Percentiles rank a stretch among this genome's conserved stretches.
Evolutionary conservation across 2,329 filamentous ascomycete species (phyloP).

Genomic region (Annulohypoxylon truncatum): DNA sequence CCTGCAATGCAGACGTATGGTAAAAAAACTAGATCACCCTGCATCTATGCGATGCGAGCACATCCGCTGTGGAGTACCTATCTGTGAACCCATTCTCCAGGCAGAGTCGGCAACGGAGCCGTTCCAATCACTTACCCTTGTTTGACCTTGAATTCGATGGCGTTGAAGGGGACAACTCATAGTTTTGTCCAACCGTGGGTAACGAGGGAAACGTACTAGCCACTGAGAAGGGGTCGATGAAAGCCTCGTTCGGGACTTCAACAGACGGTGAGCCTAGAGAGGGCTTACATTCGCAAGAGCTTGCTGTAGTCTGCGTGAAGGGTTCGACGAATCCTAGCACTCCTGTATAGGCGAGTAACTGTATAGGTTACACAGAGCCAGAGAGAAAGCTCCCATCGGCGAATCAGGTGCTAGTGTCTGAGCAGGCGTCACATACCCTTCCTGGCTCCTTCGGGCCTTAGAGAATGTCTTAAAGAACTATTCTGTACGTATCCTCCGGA

Average conservation of each 20-base stretch:
- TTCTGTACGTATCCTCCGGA: slow-evolving; percentile 38
- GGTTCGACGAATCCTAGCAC: slow-evolving; percentile 38
- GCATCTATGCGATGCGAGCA: slow-evolving; percentile 43
- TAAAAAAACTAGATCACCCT: slow-evolving; percentile 41
- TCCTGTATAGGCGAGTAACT: slow-evolving; percentile 30
- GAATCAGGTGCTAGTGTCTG: slow-evolving; percentile 32
- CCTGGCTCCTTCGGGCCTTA: slow-evolving; percentile 5
- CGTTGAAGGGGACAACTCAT: slow-evolving; percentile 41
- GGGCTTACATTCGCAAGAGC: slow-evolving; percentile 33
- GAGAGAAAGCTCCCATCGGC: slow-evolving; percentile 6
- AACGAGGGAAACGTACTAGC: slow-evolving; percentile 25
- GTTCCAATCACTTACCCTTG: slow-evolving; percentile 43
- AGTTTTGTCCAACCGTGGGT: slow-evolving; percentile 39
- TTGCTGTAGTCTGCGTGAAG: background rate
- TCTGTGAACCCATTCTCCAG: slow-evolving; percentile 39
- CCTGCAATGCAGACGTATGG: slow-evolving; percentile 40
- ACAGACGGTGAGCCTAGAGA: slow-evolving; percentile 43
- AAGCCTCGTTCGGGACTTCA: slow-evolving; percentile 33
- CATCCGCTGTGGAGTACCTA: slow-evolving; percentile 42
- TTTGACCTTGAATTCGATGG: slow-evolving; percentile 40
- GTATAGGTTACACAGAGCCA: slow-evolving; percentile 41
- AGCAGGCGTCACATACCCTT: slow-evolving; percentile 28
- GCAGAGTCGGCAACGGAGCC: slow-evolving; percentile 41
- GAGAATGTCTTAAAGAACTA: slow-evolving; percentile 35
- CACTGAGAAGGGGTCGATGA: slow-evolving; percentile 31